Evolutionary conservation across 441 rosid species (phyloP).

Genomic region (Macaranga tanarius): DNA sequence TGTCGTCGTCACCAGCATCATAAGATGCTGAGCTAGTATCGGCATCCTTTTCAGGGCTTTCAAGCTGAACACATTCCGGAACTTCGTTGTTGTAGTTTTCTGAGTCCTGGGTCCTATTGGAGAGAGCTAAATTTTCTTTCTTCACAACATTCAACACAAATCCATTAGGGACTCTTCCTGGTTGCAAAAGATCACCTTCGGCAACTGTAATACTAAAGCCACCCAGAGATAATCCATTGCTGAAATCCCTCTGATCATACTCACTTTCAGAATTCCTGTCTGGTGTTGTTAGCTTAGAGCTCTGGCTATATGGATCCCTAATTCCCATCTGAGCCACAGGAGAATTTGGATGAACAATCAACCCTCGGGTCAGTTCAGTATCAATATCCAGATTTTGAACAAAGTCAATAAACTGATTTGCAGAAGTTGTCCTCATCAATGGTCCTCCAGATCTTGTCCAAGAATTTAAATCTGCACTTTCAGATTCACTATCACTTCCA

Average conservation of each 20-base stretch:
- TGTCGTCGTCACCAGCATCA: conserved; percentile 38
- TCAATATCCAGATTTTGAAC: conserved; percentile 66
- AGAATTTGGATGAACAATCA: conserved; percentile 46
- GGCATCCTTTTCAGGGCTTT: conserved; percentile 58
- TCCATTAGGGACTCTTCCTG: conserved; percentile 66
- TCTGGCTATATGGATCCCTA: conserved; percentile 41
- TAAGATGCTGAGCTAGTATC: conserved; percentile 76
- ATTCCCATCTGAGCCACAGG: conserved; percentile 41
- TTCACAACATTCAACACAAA: conserved; percentile 67
- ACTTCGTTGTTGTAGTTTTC: conserved; percentile 42
- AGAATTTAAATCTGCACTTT: conserved; percentile 61
- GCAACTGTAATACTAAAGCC: conserved; percentile 59
- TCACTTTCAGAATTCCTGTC: conserved; percentile 46
- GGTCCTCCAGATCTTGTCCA: conserved; percentile 99
- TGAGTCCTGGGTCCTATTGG: conserved; percentile 32
- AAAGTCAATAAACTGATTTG: conserved; percentile 71
- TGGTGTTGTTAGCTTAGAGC: conserved; percentile 40
- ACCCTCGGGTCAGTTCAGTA: conserved; percentile 48
- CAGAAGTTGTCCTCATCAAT: conserved; percentile 91
- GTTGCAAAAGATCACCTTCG: conserved; percentile 82
- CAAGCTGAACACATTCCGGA: conserved; percentile 67
- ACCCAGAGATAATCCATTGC: conserved; percentile 27
- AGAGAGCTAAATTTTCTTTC: conserved; percentile 44
- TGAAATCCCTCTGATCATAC: conserved; percentile 37
- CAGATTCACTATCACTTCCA: conserved; percentile 80